phyloP scores from a whole-genome alignment of 2,329 filamentous ascomycete genomes.

The Claviceps sorghi region DNA sequence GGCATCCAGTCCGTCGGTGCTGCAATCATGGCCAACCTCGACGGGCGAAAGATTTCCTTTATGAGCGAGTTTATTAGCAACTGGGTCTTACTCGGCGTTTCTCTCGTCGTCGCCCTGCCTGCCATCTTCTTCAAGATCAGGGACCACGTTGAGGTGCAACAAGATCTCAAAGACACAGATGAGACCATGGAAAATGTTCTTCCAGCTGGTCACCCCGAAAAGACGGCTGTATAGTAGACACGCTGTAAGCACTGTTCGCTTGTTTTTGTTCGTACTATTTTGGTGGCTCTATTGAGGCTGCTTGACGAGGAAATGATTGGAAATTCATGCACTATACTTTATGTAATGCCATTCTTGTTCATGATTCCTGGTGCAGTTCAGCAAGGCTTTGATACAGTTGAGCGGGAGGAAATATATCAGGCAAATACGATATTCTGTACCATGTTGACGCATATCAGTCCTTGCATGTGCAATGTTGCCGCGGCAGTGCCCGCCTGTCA shows the following conservation, averaged over 20 bases:
- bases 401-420: neutral
- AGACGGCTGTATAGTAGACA: neutral
- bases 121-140: slow-evolving; percentile 67
- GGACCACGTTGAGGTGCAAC: slow-evolving; percentile 66
- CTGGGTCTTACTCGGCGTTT: slow-evolving; percentile 63
- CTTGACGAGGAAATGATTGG: neutral
- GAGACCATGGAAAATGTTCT: slow-evolving; percentile 62
- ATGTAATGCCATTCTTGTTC: neutral
- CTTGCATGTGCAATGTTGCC: neutral
- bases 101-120: slow-evolving; percentile 62
- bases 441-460: neutral
- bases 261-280: neutral
- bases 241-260: neutral
- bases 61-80: slow-evolving; percentile 55
- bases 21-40: slow-evolving; percentile 31
- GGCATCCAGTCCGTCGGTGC: slow-evolving; percentile 61
- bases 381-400: neutral
- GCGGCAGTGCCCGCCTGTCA: neutral
- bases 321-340: neutral
- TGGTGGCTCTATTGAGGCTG: neutral
- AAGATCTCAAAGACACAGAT: slow-evolving; percentile 74
- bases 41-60: slow-evolving; percentile 33
- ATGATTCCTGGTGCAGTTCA: neutral
- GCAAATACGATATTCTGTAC: too few species aligned
- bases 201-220: slow-evolving; percentile 1